A percentile compares a stretch with the other conserved stretches of the same genome.
Conservation (phyloP, 305 asterid species). For the Fraxinus floribunda region DNA sequence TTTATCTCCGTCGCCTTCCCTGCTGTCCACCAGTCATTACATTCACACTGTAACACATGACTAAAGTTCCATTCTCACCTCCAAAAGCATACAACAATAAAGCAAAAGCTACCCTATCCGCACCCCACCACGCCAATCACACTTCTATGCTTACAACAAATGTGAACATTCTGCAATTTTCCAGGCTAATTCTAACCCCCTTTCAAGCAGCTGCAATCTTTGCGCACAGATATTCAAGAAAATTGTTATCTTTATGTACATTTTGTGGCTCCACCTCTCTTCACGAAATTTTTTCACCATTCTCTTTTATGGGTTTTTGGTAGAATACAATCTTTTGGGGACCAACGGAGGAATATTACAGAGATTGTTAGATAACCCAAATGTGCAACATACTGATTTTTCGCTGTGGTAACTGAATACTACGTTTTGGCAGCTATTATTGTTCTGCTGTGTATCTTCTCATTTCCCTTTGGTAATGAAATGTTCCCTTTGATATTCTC, state of each 20-base stretch:
- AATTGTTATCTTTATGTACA: background rate
- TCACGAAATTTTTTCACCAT: background rate
- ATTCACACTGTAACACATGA: constrained; percentile 55
- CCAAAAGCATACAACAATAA: constrained; percentile 8
- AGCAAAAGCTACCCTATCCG: constrained; percentile 22
- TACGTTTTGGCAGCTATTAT: background rate
- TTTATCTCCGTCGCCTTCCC: constrained; percentile 9
- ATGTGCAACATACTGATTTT: background rate
- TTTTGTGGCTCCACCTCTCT: background rate
- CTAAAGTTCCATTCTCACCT: constrained; percentile 40
- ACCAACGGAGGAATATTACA: background rate
- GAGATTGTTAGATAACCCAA: background rate
- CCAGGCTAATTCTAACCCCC: constrained; percentile 12
- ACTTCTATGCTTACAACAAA: background rate
- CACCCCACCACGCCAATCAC: background rate
- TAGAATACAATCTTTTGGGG: background rate
- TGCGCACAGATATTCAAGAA: constrained; percentile 21
- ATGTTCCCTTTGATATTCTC: constrained; percentile 12
- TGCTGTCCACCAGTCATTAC: constrained; percentile 26
- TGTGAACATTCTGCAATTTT: constrained; percentile 9
- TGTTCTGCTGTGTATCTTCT: constrained; percentile 11
- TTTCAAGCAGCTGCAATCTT: constrained; percentile 24
- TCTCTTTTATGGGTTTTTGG: constrained; percentile 1
- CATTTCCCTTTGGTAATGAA: background rate
- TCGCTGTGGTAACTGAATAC: background rate